phyloP scores from a whole-genome alignment of 2,329 filamentous ascomycete species.

The Elsinoe perseae region DNA sequence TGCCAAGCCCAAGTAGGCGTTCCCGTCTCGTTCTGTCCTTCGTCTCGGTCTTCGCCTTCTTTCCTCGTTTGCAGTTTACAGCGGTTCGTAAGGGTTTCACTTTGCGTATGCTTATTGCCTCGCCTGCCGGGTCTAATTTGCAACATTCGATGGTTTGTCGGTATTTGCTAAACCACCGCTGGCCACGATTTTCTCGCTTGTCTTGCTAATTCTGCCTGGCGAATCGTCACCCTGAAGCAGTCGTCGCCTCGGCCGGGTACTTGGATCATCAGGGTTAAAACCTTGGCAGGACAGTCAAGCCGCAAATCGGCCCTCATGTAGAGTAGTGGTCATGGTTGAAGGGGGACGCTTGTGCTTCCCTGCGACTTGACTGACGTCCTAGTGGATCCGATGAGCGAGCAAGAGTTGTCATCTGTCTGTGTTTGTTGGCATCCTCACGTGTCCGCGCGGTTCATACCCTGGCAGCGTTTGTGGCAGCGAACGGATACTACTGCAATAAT shows the following conservation, averaged over 20 bases:
- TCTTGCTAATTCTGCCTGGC: neutral
- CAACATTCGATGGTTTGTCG: neutral
- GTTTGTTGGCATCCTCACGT: neutral
- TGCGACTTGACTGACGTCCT: neutral
- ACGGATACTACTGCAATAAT: neutral
- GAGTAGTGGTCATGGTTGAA: neutral
- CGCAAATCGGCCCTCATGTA: neutral
- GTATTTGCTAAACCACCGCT: neutral
- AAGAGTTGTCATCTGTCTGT: neutral
- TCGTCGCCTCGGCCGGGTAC: neutral
- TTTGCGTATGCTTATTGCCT: conserved; percentile 4
- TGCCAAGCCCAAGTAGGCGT: neutral
- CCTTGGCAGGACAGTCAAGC: neutral
- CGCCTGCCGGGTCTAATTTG: conserved; percentile 1
- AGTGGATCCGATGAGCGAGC: neutral
- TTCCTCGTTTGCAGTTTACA: conserved; percentile 2
- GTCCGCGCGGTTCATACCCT: neutral
- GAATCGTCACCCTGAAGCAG: neutral
- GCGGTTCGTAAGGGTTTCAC: conserved; percentile 7
- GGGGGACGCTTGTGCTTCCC: neutral
- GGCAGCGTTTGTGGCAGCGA: neutral
- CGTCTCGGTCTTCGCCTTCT: neutral
- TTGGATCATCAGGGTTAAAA: neutral
- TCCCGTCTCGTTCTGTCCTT: neutral
- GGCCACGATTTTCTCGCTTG: neutral